Base-by-base conservation (phyloP, 331 rosid species). In the Pyracantha coccinea region DNA sequence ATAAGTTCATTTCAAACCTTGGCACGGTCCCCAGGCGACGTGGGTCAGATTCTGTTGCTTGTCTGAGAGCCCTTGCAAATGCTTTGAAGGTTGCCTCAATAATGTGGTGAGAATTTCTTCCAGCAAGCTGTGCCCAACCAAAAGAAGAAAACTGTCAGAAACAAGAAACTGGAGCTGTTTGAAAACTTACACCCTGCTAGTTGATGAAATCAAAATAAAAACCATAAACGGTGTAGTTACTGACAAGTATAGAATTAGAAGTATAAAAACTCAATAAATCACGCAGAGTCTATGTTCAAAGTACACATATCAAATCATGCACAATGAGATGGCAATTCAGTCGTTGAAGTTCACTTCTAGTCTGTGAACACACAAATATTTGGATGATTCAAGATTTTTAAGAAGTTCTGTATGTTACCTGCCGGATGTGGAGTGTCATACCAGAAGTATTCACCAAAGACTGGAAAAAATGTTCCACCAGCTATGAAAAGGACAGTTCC, bases 401-500 rank as follows among this genome's bases (percentile, higher is more conserved):
- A 77, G 62, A 20, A 77, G 53, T 73, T 54, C 64, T 54, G 10
- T 7, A 35, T 28, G 66, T 64, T 94, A 94, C 99, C 99, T 94
- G 97, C 24, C 82, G 89, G 52, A 94, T 92, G 81, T 94, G 99
- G 73, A 94, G 96, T 28, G 99, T 94, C 99, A 94, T 87, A 29
- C 97, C 99, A 74, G 99, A 94, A n/a, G 93, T 94, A 87, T 94
- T 94, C 85, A 88, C 98, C 79, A 91, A 66, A 35, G 98, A 94
- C 87, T 91, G 97, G 89, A 94, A 94, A 82, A 94, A 94, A 83
- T 94, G 98, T 84, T 94, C 98, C 89, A 91, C 97, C 86, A 94
- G 78, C 98, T 94, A 78, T 50, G 79, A 73, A 76, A 16, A 19
- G 65, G 77, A 53, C 62, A 69, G 71, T 79, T 16, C 55, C 55